Conservation (phyloP, 768 basidiomycete species). For the Termitomyces sp. region DNA sequence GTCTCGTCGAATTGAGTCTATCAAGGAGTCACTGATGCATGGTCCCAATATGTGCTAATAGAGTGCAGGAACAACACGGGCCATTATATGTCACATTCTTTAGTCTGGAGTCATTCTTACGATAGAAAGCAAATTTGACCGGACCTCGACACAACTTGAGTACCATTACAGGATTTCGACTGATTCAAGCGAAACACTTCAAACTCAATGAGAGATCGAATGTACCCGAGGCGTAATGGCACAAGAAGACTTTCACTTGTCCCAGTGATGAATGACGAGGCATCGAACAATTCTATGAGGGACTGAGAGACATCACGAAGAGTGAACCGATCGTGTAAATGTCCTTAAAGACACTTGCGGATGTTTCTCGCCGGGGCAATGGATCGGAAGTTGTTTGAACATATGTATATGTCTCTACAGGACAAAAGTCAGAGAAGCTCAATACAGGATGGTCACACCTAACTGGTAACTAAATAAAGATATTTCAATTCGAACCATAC, state of each 20-base stretch:
- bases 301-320: neutral
- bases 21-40: neutral
- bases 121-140: too few species aligned
- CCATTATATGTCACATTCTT: neutral
- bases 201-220: neutral
- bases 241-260: neutral
- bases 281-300: neutral
- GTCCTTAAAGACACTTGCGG: neutral
- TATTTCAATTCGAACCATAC: conserved; percentile 41
- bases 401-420: conserved; percentile 4
- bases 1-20: neutral
- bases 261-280: neutral
- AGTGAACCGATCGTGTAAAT: neutral
- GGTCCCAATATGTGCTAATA: neutral
- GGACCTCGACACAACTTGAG: neutral
- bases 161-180: neutral
- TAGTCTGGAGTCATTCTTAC: neutral
- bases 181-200: neutral
- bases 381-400: neutral
- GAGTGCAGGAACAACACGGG: neutral
- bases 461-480: neutral
- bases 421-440: neutral
- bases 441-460: neutral
- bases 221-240: too few species aligned
- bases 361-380: neutral